A percentile compares a stretch with the other conserved stretches of the same genome.
Evolutionary conservation across 805 yeast species (phyloP).

Genomic region (Kuraishia hungarica): DNA sequence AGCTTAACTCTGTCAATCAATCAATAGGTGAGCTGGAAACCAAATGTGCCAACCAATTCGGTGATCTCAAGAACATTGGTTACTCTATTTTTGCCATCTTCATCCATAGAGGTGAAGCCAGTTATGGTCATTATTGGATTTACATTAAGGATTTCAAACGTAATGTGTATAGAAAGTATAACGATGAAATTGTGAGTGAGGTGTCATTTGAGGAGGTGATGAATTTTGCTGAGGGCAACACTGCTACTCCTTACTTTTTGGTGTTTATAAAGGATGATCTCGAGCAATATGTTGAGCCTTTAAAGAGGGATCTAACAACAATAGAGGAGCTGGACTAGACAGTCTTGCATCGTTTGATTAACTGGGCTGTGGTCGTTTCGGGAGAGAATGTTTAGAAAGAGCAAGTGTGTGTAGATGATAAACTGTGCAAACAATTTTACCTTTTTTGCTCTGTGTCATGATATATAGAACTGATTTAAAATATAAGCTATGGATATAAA

Average conservation of each 20-base stretch:
- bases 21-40: slow-evolving; percentile 35
- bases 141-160: slow-evolving; percentile 73
- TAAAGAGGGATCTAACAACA: slow-evolving; percentile 33
- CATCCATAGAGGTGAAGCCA: slow-evolving; percentile 92
- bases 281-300: slow-evolving; percentile 52
- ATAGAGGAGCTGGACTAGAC: not conserved
- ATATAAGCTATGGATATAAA: not conserved
- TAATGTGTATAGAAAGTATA: slow-evolving; percentile 76
- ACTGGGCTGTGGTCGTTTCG: not conserved
- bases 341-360: not conserved
- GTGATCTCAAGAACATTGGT: slow-evolving; percentile 51
- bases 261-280: slow-evolving; percentile 69
- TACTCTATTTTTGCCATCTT: slow-evolving; percentile 86
- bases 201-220: slow-evolving; percentile 60
- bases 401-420: too few species aligned
- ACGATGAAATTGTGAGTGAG: slow-evolving; percentile 90
- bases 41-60: slow-evolving; percentile 53
- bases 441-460: not conserved
- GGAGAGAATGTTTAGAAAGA: too few species aligned
- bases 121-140: slow-evolving; percentile 96
- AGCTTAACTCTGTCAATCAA: slow-evolving; percentile 28
- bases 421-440: too few species aligned
- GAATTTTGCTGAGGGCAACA: slow-evolving; percentile 57
- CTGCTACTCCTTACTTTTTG: slow-evolving; percentile 91
- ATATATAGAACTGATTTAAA: not conserved